A percentile compares a stretch with the other conserved stretches of the same genome.
Conservation (phyloP, 345 rosid genomes). For the Sonneratia alba region DNA sequence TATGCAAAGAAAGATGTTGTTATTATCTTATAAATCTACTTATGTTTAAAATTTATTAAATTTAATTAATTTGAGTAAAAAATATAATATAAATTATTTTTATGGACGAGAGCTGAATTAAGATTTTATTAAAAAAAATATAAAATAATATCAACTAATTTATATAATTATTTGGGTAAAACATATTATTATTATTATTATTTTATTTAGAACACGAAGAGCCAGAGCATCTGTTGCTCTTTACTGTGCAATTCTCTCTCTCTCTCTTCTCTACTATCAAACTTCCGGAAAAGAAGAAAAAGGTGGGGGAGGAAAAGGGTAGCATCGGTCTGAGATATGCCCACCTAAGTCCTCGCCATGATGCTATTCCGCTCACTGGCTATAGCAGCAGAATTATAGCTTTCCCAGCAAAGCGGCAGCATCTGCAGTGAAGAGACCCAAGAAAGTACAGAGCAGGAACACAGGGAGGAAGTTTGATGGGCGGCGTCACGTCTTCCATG, state of each 20-base stretch:
- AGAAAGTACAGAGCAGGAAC: not conserved
- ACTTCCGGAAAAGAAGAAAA: constrained; percentile 7
- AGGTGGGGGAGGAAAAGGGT: not conserved
- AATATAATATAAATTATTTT: too few species aligned
- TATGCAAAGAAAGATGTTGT: too few species aligned
- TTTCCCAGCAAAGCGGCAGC: not conserved
- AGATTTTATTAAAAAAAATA: too few species aligned
- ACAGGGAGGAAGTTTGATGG: constrained; percentile 32
- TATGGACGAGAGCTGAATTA: too few species aligned
- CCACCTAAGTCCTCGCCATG: not conserved
- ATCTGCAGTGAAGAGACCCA: not conserved
- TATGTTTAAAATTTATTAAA: too few species aligned
- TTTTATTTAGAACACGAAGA: too few species aligned
- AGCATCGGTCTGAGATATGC: constrained; percentile 3
- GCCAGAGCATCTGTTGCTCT: not conserved
- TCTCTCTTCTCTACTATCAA: not conserved
- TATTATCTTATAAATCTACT: too few species aligned
- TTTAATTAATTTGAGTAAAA: too few species aligned
- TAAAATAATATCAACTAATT: too few species aligned
- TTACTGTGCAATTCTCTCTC: not conserved
- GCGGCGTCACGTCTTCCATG: constrained; percentile 91
- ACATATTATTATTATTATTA: too few species aligned
- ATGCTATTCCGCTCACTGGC: not conserved
- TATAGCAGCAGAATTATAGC: constrained; percentile 1
- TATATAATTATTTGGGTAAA: too few species aligned